These are phyloP conservation scores for Crithidia sp. DNA, from an alignment of 208 protist genomes.

Conservation along the genomic window DNA sequence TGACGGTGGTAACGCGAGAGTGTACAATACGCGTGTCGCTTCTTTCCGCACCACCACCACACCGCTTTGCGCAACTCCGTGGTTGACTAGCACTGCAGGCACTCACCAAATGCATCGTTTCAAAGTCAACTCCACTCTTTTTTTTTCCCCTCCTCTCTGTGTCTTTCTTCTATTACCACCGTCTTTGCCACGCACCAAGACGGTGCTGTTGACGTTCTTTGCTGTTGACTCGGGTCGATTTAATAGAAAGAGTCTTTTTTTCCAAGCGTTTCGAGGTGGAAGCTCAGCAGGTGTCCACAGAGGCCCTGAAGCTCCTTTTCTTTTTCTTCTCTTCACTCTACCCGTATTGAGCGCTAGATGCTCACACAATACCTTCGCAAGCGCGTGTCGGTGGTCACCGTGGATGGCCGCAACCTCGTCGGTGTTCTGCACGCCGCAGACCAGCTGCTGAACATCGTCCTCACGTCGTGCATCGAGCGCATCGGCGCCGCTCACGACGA, in stretches of 20 bases:
- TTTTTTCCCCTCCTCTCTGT: conserved; percentile 2
- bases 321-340: background rate
- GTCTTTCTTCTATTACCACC: background rate
- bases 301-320: background rate
- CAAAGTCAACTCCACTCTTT: conserved; percentile 4
- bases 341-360: conserved; percentile 34
- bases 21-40: too few species aligned
- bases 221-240: too few species aligned
- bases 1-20: too few species aligned
- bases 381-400: conserved; percentile 81
- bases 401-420: conserved; percentile 77
- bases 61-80: too few species aligned
- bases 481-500: conserved; percentile 48
- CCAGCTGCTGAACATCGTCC: conserved; percentile 84
- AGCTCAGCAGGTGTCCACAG: background rate
- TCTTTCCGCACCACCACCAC: too few species aligned
- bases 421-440: conserved; percentile 81
- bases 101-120: background rate
- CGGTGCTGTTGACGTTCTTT: too few species aligned
- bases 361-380: conserved; percentile 67
- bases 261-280: too few species aligned
- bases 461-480: conserved; percentile 74
- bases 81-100: too few species aligned
- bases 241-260: too few species aligned
- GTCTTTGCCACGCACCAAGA: too few species aligned